Evolutionary conservation across 306 rosid genomes (phyloP).

Genomic region (Fragaria iinumae): DNA sequence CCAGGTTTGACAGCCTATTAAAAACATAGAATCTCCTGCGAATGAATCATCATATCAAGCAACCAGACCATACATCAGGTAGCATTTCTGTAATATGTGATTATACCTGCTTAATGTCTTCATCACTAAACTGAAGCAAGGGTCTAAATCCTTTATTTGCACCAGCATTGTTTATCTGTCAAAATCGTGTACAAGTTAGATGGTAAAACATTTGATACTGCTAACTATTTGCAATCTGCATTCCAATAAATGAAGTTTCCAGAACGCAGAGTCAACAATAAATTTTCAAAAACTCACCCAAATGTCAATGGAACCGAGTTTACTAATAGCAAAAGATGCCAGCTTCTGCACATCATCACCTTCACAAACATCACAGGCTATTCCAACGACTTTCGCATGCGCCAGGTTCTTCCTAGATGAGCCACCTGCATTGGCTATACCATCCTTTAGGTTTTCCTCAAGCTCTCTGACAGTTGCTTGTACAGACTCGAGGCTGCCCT

Average conservation of each 20-base stretch:
- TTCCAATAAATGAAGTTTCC: background rate
- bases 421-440: constrained; percentile 53
- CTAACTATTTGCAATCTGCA: constrained; percentile 16
- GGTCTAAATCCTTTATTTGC: constrained; percentile 94
- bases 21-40: background rate
- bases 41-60: background rate
- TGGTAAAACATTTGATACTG: constrained; percentile 7
- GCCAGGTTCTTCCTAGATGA: constrained; percentile 50
- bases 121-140: constrained; percentile 79
- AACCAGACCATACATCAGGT: background rate
- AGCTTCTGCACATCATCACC: constrained; percentile 68
- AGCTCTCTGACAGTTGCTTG: constrained; percentile 71
- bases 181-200: constrained; percentile 12
- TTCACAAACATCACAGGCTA: constrained; percentile 81
- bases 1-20: background rate
- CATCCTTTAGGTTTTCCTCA: constrained; percentile 76
- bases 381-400: constrained; percentile 78
- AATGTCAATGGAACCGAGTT: constrained; percentile 78
- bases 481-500: constrained; percentile 79
- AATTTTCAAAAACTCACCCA: constrained; percentile 59
- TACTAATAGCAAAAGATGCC: constrained; percentile 56
- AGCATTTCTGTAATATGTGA: background rate
- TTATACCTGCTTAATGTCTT: constrained; percentile 84
- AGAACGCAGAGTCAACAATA: background rate
- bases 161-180: constrained; percentile 92